phyloP scores from a whole-genome alignment of 2,329 filamentous ascomycete species.

The Huntiella abstrusa region DNA sequence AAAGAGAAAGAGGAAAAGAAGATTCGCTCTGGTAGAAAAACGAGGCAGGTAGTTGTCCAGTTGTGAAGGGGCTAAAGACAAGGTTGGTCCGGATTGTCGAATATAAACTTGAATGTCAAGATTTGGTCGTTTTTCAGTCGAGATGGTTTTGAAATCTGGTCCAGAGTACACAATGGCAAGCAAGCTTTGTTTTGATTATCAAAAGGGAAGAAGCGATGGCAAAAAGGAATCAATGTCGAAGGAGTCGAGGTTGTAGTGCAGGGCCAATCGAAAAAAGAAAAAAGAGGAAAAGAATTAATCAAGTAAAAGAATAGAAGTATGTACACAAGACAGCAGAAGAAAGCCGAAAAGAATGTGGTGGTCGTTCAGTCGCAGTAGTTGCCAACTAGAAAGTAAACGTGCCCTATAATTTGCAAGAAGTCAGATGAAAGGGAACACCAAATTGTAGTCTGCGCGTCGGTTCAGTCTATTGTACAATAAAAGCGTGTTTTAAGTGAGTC shows the following conservation, averaged over 20 bases:
- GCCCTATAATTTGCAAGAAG: neutral
- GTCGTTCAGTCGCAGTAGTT: too few species aligned
- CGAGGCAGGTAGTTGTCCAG: neutral
- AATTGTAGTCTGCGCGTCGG: neutral
- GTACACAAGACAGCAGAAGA: neutral
- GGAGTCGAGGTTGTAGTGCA: neutral
- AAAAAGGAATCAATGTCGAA: neutral
- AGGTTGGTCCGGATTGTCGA: too few species aligned
- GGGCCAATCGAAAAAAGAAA: neutral
- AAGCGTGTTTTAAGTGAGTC: slow-evolving; percentile 2
- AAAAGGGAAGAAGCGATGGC: neutral
- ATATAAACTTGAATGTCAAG: too few species aligned
- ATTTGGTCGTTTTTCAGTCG: too few species aligned
- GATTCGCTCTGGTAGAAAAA: neutral
- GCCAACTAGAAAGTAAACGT: too few species aligned
- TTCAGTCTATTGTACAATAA: neutral
- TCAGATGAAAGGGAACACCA: neutral
- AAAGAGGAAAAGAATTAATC: neutral
- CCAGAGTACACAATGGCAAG: too few species aligned
- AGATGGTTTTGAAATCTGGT: too few species aligned
- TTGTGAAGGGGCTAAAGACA: too few species aligned
- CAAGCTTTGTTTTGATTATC: neutral
- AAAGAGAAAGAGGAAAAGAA: slow-evolving; percentile 1
- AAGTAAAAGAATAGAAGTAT: neutral
- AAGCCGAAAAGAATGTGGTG: neutral